Base-by-base conservation (phyloP, 2,329 filamentous ascomycete species). In the Pyricularia grisea region DNA sequence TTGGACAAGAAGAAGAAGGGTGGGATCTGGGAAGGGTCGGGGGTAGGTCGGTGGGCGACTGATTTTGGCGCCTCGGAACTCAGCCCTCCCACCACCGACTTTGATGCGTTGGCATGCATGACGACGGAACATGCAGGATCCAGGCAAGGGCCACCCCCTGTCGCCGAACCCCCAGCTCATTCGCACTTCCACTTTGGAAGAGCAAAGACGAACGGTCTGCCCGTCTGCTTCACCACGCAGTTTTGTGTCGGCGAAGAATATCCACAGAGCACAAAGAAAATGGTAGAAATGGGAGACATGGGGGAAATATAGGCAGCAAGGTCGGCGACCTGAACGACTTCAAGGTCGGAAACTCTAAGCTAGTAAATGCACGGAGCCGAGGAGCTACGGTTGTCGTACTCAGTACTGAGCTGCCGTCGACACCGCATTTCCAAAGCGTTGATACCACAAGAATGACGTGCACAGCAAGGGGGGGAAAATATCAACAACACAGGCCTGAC, bases 81-180 rank as follows among this genome's bases (percentile, higher is more conserved):
- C 67, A 65, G 67, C 60, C 61, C 58, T 61, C 69, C 78, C 76
- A 79, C 78, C 42, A 50, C 42, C 42, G 42, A 76, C 78, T 74
- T 81, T 83, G 81, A 83, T 84, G 82, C 80, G 82, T 78, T 84
- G 82, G 82, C 84, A 85, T 86, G 84, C 84, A 86, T 85, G 82
- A 85, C 42, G 42, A 50, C 82, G 83, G 83, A 81, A 84, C 81
- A 83, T 85, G 84, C 83, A 85, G 77, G 79, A 81, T 77, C 79
- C 77, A 79, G 79, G 79, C 71, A 67, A 28, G 50, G 66, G 42
- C 28, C 27, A 36, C 77, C 79, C 79, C 78, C 76, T 76, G 78
- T 77, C 76, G 65, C 65, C 65, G 65, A 66, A 77, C 79, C 78
- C 79, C 78, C 80, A 81, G 77, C 79, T 78, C 80, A 80, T 79